These are phyloP conservation scores for Lyophyllum atratum DNA, from an alignment of 768 basidiomycete species.

Conservation along the genomic window DNA sequence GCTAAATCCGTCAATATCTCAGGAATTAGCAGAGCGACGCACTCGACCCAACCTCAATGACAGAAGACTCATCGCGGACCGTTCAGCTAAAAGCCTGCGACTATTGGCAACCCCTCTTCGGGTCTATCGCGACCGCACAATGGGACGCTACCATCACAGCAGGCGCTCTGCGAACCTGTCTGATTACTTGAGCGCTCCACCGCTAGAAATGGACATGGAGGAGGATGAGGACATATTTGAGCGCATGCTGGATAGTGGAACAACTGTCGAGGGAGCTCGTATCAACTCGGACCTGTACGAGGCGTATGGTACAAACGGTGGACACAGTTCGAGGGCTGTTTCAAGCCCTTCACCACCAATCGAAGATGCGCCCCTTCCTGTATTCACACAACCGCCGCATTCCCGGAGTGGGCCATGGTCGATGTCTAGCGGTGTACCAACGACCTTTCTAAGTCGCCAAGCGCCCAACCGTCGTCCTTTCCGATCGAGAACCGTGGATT, in stretches of 20 bases:
- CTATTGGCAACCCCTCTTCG: constrained; percentile 54
- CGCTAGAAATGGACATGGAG: constrained; percentile 59
- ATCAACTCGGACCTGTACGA: constrained; percentile 67
- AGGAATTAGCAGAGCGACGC: constrained; percentile 81
- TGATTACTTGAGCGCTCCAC: constrained; percentile 54
- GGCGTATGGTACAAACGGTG: constrained; percentile 42
- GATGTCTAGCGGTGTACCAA: constrained; percentile 21
- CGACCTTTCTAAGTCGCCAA: constrained; percentile 50
- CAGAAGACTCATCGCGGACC: constrained; percentile 64
- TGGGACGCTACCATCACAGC: constrained; percentile 33
- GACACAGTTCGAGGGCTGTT: constrained; percentile 16
- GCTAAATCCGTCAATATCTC: constrained; percentile 6
- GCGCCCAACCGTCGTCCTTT: constrained; percentile 61
- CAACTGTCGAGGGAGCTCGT: constrained; percentile 54
- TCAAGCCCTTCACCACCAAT: constrained; percentile 37
- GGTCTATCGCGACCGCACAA: constrained; percentile 47
- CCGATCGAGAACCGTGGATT: constrained; percentile 60
- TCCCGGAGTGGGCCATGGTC: constrained; percentile 36
- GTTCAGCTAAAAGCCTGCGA: constrained; percentile 64
- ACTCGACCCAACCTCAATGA: constrained; percentile 54
- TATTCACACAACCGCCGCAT: constrained; percentile 24
- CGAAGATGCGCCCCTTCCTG: constrained; percentile 29
- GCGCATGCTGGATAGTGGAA: constrained; percentile 39
- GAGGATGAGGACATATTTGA: constrained; percentile 71
- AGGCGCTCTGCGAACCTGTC: constrained; percentile 45